Conservation (phyloP, 805 yeast genomes). For the Cephaloascus albidus region DNA sequence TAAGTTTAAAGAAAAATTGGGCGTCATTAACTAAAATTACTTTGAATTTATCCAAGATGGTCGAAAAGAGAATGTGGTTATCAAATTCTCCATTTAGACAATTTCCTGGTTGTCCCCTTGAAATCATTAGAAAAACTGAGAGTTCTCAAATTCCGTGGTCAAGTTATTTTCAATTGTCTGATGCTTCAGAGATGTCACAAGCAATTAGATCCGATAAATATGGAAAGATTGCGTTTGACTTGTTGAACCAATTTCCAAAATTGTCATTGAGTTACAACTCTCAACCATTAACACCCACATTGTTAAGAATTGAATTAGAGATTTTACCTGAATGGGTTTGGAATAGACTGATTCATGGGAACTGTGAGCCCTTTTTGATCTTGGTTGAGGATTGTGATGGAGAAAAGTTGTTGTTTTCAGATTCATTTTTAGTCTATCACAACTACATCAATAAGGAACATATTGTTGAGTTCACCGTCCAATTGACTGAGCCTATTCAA, state of each 20-base stretch:
- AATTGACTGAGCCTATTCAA: constrained; percentile 42
- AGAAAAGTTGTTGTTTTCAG: constrained; percentile 55
- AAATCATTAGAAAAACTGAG: constrained; percentile 67
- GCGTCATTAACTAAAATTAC: constrained; percentile 47
- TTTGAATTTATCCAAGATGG: constrained; percentile 67
- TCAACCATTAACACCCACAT: constrained; percentile 70
- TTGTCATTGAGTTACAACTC: constrained; percentile 47
- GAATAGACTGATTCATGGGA: constrained; percentile 58
- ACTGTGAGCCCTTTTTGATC: constrained; percentile 55
- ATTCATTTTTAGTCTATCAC: constrained; percentile 41
- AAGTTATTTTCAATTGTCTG: constrained; percentile 55
- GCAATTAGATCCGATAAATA: constrained; percentile 64
- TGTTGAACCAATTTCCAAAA: constrained; percentile 67
- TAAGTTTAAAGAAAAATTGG: constrained; percentile 66
- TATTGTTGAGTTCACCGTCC: constrained; percentile 55
- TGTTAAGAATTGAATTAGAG: constrained; percentile 58
- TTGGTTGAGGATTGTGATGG: constrained; percentile 82
- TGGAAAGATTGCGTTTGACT: constrained; percentile 50
- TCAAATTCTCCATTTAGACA: constrained; percentile 84
- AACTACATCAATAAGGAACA: constrained; percentile 45
- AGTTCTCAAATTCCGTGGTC: constrained; percentile 77
- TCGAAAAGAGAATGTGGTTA: constrained; percentile 76
- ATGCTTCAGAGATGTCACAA: constrained; percentile 72
- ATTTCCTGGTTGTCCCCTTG: constrained; percentile 60
- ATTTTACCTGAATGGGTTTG: constrained; percentile 70